These are phyloP conservation scores for Solanum aculeatissimum DNA, from an alignment of 305 asterid species.

Conservation along the genomic window DNA sequence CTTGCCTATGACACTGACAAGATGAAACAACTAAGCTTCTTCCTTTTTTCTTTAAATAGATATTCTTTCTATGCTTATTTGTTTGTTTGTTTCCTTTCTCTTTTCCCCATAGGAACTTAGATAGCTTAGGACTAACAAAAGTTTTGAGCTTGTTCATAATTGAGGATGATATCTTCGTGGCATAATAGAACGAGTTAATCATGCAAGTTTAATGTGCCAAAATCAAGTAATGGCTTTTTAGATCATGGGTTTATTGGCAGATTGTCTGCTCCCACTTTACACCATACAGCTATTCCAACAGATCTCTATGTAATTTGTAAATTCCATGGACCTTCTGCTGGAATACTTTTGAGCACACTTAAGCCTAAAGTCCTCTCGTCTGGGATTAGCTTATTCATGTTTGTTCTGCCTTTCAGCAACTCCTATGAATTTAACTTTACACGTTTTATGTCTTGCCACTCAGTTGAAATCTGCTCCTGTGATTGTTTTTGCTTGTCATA, in stretches of 20 bases:
- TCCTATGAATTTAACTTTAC: background rate
- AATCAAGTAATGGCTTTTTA: background rate
- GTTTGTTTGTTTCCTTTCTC: background rate
- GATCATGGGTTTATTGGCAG: background rate
- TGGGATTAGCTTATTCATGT: background rate
- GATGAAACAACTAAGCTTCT: background rate
- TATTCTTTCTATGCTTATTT: background rate
- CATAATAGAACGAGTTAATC: background rate
- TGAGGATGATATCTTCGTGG: background rate
- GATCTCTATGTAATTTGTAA: background rate
- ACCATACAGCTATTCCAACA: background rate
- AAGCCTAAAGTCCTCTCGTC: background rate
- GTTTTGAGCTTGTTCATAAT: background rate
- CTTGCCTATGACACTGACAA: background rate
- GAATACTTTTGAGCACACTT: background rate
- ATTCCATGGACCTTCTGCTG: background rate
- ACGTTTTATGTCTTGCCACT: background rate
- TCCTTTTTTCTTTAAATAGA: background rate
- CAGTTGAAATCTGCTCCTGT: background rate
- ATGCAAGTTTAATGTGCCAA: background rate
- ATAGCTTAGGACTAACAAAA: background rate
- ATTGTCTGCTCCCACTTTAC: background rate
- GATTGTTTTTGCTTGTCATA: background rate
- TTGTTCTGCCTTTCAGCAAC: background rate
- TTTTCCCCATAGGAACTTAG: background rate